Evolutionary conservation across 345 rosid genomes (phyloP).

Genomic region (Populus simonii): DNA sequence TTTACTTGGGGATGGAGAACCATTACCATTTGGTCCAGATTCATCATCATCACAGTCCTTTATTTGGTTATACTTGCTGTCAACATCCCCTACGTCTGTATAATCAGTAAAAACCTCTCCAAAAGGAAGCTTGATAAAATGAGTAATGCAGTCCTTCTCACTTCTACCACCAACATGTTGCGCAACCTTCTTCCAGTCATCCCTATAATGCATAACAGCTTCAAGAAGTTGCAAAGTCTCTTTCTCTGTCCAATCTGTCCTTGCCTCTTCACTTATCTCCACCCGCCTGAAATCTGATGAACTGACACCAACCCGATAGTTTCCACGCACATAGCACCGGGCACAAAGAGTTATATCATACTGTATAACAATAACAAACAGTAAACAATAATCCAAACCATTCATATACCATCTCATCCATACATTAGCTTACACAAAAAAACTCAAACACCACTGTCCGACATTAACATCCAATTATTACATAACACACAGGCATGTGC

Average conservation of each 20-base stretch:
- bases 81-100: conserved; percentile 42
- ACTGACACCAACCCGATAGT: conserved; percentile 71
- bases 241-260: conserved; percentile 75
- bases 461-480: too few relatives aligned
- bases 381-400: too few relatives aligned
- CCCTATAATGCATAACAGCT: conserved; percentile 71
- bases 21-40: conserved; percentile 31
- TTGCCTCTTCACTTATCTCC: conserved; percentile 68
- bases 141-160: conserved; percentile 78
- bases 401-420: too few relatives aligned
- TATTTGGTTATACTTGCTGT: conserved; percentile 29
- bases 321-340: conserved; percentile 89
- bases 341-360: conserved; percentile 85
- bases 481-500: too few relatives aligned
- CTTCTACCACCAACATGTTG: conserved; percentile 75
- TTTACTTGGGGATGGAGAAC: conserved; percentile 41
- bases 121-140: conserved; percentile 81
- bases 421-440: too few relatives aligned
- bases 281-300: conserved; percentile 79
- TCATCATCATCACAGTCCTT: conserved; percentile 34
- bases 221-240: conserved; percentile 76
- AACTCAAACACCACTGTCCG: too few relatives aligned
- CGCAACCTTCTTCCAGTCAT: conserved; percentile 93
- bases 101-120: conserved; percentile 60
- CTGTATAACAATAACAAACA: conserved; percentile 29